Conservation (phyloP, 2,329 filamentous ascomycete species). For the Xylariaceae sp. region DNA sequence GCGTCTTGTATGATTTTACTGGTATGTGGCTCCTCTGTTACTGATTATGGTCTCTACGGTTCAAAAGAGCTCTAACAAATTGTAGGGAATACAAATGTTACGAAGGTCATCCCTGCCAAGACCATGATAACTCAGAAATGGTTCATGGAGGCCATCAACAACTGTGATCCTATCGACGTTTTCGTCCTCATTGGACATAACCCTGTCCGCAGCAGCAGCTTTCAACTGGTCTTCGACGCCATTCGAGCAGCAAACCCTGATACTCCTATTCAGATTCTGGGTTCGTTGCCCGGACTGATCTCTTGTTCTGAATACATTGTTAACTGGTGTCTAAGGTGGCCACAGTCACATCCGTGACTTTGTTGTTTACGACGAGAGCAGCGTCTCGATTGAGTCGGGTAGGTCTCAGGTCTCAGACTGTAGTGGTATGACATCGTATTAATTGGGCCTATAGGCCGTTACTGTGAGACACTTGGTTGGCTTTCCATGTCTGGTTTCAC, state of each 20-base stretch:
- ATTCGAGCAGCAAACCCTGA: conserved; percentile 63
- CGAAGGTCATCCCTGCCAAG: conserved; percentile 63
- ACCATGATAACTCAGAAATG: conserved; percentile 60
- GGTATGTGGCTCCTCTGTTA: conserved; percentile 49
- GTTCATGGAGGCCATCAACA: conserved; percentile 65
- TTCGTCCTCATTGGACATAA: conserved; percentile 72
- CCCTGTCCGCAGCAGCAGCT: conserved; percentile 58
- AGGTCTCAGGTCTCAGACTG: neutral
- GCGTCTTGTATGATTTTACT: conserved; percentile 55
- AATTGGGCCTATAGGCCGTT: conserved; percentile 52
- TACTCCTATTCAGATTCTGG: conserved; percentile 68
- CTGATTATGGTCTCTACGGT: conserved; percentile 57
- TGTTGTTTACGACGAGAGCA: conserved; percentile 66
- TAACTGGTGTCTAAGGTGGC: conserved; percentile 52
- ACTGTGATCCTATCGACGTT: conserved; percentile 62
- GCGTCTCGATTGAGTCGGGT: conserved; percentile 65
- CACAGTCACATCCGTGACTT: conserved; percentile 72
- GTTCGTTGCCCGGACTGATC: conserved; percentile 18
- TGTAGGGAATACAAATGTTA: conserved; percentile 64
- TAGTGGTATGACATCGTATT: conserved; percentile 1
- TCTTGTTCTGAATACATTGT: neutral
- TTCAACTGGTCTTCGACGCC: conserved; percentile 57
- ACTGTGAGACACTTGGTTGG: conserved; percentile 74
- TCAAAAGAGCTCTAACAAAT: conserved; percentile 10
- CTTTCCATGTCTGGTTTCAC: conserved; percentile 67